phyloP scores from a whole-genome alignment of 805 yeast genomes.

The Kuraishia cidri region DNA sequence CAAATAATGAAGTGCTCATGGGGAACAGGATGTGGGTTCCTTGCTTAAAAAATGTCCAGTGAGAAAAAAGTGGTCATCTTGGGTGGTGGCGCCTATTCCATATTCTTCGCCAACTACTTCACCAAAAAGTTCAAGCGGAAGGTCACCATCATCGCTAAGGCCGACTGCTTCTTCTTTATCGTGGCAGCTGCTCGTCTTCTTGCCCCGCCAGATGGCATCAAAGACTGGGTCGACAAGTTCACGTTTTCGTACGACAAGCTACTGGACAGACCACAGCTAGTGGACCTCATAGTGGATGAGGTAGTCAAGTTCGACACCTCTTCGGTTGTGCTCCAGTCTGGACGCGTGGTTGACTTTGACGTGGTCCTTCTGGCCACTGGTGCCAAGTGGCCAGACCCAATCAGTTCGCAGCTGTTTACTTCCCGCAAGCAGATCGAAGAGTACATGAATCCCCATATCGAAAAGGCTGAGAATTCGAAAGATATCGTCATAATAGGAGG shows the following conservation, averaged over 20 bases:
- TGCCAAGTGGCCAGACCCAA: constrained; percentile 17
- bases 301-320: constrained; percentile 2
- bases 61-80: constrained; percentile 6
- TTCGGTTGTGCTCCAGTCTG: constrained; percentile 10
- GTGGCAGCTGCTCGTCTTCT: no score
- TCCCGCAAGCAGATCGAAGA: neutral
- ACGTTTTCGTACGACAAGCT: constrained; percentile 6
- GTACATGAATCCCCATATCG: constrained; percentile 5
- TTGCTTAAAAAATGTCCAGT: no score
- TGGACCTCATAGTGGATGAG: constrained; percentile 4
- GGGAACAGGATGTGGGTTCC: no score
- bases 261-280: no score
- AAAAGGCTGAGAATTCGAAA: constrained; percentile 9
- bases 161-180: no score
- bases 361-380: constrained; percentile 20
- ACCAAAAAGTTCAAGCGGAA: neutral
- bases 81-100: constrained; percentile 9
- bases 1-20: no score
- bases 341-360: constrained; percentile 13
- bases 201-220: no score
- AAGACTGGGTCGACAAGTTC: no score
- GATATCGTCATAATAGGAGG: constrained; percentile 22
- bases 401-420: constrained; percentile 3
- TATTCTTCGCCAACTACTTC: constrained; percentile 4
- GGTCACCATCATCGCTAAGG: constrained; percentile 8